Conservation (phyloP, 352 stramenopile genomes). For the Globisporangium yorkense region DNA sequence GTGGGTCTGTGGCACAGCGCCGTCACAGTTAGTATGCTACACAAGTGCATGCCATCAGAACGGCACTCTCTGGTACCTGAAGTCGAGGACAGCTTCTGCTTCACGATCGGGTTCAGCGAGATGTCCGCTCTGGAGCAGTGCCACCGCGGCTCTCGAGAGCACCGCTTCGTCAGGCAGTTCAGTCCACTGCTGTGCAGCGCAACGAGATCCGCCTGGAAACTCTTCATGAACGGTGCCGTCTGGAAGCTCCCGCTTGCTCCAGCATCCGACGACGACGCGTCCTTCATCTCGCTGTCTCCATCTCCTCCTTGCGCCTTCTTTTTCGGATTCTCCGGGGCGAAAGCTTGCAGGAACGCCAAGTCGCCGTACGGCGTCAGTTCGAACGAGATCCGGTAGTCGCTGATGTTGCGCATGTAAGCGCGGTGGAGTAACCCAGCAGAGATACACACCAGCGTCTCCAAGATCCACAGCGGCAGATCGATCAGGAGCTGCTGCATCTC, state of each 20-base stretch:
- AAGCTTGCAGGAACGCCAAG: constrained; percentile 65
- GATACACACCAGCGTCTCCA: constrained; percentile 66
- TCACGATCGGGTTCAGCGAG: constrained; percentile 62
- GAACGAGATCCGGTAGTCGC: constrained; percentile 76
- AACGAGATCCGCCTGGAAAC: constrained; percentile 51
- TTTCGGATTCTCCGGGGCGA: constrained; percentile 42
- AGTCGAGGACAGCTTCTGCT: constrained; percentile 52
- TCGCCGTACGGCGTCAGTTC: constrained; percentile 80
- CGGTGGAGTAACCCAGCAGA: constrained; percentile 63
- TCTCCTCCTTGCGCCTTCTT: constrained; percentile 12
- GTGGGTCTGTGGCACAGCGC: constrained; percentile 37
- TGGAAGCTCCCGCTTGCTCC: constrained; percentile 18
- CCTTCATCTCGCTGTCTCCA: constrained; percentile 14
- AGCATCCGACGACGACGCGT: constrained; percentile 6
- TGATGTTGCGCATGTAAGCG: constrained; percentile 65
- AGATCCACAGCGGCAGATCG: constrained; percentile 53
- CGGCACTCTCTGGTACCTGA: constrained; percentile 28
- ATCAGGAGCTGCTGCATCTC: constrained; percentile 29
- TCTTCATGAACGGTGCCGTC: constrained; percentile 50
- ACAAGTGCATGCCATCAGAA: not conserved
- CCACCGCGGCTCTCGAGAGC: constrained; percentile 71
- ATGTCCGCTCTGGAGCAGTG: constrained; percentile 70
- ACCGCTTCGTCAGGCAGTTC: constrained; percentile 43
- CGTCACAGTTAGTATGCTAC: constrained; percentile 1
- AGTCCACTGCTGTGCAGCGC: constrained; percentile 46